Evolutionary conservation across 345 rosid genomes (phyloP), one percentile per base, ranked within the genome.

Genomic region (Dimocarpus longan): DNA sequence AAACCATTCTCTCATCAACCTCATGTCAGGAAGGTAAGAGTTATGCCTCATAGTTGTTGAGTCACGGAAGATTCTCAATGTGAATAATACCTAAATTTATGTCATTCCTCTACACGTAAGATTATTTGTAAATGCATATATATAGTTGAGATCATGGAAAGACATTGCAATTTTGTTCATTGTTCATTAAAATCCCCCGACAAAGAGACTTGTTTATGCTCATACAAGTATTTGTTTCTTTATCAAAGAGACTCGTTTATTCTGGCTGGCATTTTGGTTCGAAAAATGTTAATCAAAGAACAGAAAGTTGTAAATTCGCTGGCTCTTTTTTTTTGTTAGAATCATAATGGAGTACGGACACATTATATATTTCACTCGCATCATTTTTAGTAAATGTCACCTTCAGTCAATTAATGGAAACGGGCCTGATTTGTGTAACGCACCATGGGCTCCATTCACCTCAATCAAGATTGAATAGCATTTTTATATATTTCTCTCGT

Each of bases 1-100:
- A 78, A 91, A 93, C 82, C 86, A 89, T 18, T 90, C 90, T 81
- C 86, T 93, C 1, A 77, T 90, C 74, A 92, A 91, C 77, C 90
- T 93, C 18, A 88, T 93, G 97, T 93, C 98, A 0, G 98, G 94
- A 76, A 85, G 97, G 68, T 92, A 90, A 26, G 84, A 15, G 5
- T 3, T 5, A 13, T 1, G 24, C 19, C 44, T 18, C 2, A 8
- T 74, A 5, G 19, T 40, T 57, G 16, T 32, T 3, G 28, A 28
- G 16, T 56, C 39, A 19, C 13, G 16, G 10, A 57, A 8, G 56
- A 5, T 52, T 18, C 62, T 67, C 18, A n/a, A n/a, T 78, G 71
- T 63, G 50, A 70, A 63, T 63, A 37, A 1, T 48, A 44, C 52
- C 21, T 59, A 21, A 26, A 71, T 60, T 56, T 57, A 59, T 21